phyloP scores from a whole-genome alignment of 139 green algal species.

The Chlorokybus atmophyticus region DNA sequence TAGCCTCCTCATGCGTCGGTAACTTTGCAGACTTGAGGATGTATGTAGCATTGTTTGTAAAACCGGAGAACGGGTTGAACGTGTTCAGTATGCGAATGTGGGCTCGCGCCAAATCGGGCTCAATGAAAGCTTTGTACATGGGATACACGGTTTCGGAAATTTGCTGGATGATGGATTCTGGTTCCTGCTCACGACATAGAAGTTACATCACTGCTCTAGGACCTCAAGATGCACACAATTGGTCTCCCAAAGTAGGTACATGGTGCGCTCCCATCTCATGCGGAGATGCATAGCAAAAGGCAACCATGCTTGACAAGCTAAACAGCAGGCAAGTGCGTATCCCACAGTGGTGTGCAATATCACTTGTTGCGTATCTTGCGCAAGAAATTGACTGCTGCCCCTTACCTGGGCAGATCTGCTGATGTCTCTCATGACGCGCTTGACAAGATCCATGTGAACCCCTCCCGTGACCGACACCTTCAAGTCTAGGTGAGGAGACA shows the following conservation, averaged over 20 bases:
- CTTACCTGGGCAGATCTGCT: constrained; percentile 59
- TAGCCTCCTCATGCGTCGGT: background rate
- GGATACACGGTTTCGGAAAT: constrained; percentile 72
- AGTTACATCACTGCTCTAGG: too few species aligned
- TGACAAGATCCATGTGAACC: constrained; percentile 96
- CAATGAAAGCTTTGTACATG: constrained; percentile 97
- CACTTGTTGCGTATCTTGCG: too few species aligned
- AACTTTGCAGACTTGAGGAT: constrained; percentile 66
- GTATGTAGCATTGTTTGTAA: constrained; percentile 87
- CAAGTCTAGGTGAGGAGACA: constrained; percentile 69
- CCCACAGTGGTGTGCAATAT: too few species aligned
- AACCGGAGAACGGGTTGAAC: constrained; percentile 94
- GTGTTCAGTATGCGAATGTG: constrained; percentile 86
- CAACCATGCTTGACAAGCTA: too few species aligned
- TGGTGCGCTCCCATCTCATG: too few species aligned
- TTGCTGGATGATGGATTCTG: constrained; percentile 91
- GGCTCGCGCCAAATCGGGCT: constrained; percentile 81
- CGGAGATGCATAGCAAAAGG: too few species aligned
- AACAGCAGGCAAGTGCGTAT: too few species aligned
- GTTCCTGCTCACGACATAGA: too few species aligned
- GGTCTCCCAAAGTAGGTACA: too few species aligned
- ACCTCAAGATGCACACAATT: too few species aligned
- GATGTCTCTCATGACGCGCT: constrained; percentile 92
- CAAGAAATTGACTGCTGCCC: too few species aligned
- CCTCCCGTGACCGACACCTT: constrained; percentile 75